Conservation (phyloP, 2,329 filamentous ascomycete species). For the Fusarium oligoseptatum region DNA sequence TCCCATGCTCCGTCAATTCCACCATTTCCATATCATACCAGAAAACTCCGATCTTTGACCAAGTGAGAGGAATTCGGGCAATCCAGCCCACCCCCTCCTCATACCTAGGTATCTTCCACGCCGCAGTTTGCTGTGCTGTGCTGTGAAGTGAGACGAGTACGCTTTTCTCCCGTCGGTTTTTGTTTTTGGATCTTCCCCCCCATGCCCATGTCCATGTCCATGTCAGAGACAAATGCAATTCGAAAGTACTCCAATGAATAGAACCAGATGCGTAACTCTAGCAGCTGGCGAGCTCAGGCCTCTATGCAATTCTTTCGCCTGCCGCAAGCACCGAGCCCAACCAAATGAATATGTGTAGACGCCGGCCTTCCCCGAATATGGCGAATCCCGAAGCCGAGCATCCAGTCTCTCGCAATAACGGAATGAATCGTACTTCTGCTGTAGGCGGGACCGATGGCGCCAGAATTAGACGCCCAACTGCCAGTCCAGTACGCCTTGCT, state of each 20-base stretch:
- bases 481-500: conserved; percentile 18
- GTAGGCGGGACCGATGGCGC: conserved; percentile 11
- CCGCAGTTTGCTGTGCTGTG: background rate
- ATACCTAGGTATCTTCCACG: conserved; percentile 12
- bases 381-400: conserved; percentile 4
- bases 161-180: background rate
- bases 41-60: conserved; percentile 39
- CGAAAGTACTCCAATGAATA: background rate
- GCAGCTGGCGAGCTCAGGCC: background rate
- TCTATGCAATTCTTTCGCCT: background rate
- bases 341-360: background rate
- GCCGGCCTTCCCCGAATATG: background rate
- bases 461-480: conserved; percentile 16
- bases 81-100: conserved; percentile 5
- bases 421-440: conserved; percentile 14
- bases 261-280: background rate
- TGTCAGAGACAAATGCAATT: background rate
- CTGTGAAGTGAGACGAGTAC: background rate
- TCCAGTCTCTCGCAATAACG: conserved; percentile 7
- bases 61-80: conserved; percentile 19
- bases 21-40: conserved; percentile 26
- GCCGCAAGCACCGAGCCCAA: background rate
- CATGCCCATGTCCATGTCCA: background rate
- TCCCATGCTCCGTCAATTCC: conserved; percentile 37
- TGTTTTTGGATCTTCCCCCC: background rate